Base-by-base conservation (phyloP, 768 basidiomycete genomes). In the Termitomyces sp. region DNA sequence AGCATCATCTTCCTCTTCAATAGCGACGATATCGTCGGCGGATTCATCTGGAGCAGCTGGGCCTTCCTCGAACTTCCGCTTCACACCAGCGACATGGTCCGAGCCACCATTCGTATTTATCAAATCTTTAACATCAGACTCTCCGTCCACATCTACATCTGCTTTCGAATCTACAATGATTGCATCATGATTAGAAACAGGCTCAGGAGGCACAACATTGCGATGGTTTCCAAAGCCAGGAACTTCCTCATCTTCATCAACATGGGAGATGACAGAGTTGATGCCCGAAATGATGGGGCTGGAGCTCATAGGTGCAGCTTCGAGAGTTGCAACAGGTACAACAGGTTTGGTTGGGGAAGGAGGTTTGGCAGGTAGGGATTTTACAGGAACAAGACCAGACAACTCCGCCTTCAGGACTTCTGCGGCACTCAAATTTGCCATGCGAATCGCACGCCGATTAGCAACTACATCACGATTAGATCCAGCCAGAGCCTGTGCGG, bases 371-470 rank as follows among this genome's bases (percentile, higher is more conserved):
- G 76, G 72, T 46, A 75, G 70, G 36, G 76, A 71, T 62, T 80
- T 80, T 48, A 80, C 78, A 60, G 76, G 77, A 57, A 77, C 69
- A 60, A 78, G 69, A 22, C 85, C 83, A 62, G 86, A 82, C 62
- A 98, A 72, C 72, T 98, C 92, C 52, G 92, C 94, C 74, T 92
- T 95, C 65, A 98, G 79, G 70, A 88, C 83, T 70, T 98, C 92
- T 55, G 95, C 95, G 46, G 96, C 96, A 76, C 86, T 92, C 85
- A 98, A 84, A 69, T 98, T 98, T 29, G 96, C 96, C 83, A 96
- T 87, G 59, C 95, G 85, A 62, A 97, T 92, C 26, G 90, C 92
- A 61, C 85, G 83, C 42, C 93, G 85, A 71, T 96, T 96, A 50
- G 88, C 87, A 29, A 95, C 93, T 58, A 96, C 85, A 70, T 94